Evolutionary conservation across 2,329 filamentous ascomycete genomes (phyloP).

Genomic region (Cadophora sp.): DNA sequence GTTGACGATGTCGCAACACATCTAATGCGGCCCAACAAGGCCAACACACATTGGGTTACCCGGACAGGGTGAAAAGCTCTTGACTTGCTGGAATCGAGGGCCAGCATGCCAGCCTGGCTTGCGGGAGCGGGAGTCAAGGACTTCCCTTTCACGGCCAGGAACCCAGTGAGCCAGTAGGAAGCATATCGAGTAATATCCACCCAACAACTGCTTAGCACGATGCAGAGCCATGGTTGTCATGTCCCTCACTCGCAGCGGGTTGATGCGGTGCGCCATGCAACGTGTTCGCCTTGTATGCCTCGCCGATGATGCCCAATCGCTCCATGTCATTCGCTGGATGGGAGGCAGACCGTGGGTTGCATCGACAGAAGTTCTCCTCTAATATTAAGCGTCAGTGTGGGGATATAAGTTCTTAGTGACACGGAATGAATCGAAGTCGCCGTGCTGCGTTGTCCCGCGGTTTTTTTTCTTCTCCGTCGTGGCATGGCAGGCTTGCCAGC

Average conservation of each 20-base stretch:
- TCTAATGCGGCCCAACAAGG: slow-evolving; percentile 42
- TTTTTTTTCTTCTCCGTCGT: not conserved
- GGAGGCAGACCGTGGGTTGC: slow-evolving; percentile 12
- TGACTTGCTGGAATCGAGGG: slow-evolving; percentile 34
- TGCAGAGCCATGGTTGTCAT: slow-evolving; percentile 32
- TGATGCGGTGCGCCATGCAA: slow-evolving; percentile 27
- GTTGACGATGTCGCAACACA: slow-evolving; percentile 36
- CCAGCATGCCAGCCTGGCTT: slow-evolving; percentile 23
- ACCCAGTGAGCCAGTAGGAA: slow-evolving; percentile 34
- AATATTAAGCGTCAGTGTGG: slow-evolving; percentile 13
- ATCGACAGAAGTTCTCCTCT: slow-evolving; percentile 21
- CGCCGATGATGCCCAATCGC: slow-evolving; percentile 21
- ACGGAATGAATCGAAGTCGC: slow-evolving; percentile 9
- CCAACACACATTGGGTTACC: slow-evolving; percentile 36
- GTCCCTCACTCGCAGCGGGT: slow-evolving; percentile 18
- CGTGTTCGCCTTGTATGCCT: slow-evolving; percentile 43
- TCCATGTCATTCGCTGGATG: slow-evolving; percentile 17
- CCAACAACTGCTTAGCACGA: slow-evolving; percentile 37
- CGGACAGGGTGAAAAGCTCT: slow-evolving; percentile 29
- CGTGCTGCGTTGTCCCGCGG: slow-evolving; percentile 10
- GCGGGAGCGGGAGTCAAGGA: slow-evolving; percentile 28
- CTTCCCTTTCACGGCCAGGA: not conserved
- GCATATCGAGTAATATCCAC: slow-evolving; percentile 32
- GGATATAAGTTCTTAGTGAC: not conserved
- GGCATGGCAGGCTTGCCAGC: not conserved